A percentile compares a stretch with the other conserved stretches of the same genome.
Conservation (phyloP, 108 stramenopile genomes). For the Cyclotella sp. region DNA sequence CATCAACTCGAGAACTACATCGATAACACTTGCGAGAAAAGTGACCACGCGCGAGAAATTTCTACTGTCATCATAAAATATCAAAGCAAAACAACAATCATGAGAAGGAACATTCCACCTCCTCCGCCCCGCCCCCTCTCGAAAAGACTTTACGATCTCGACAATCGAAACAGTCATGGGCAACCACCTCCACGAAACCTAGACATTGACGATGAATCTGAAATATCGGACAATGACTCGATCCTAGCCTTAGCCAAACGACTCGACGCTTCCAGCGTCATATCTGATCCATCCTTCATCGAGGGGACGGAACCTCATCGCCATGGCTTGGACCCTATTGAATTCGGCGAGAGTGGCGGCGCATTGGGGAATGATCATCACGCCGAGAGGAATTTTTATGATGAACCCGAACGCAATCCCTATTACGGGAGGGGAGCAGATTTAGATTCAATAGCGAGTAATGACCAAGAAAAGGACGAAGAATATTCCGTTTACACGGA, state of each 20-base stretch:
- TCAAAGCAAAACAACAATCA: background rate
- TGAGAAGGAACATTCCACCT: conserved; percentile 2
- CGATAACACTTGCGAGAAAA: no score
- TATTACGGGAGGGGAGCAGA: conserved; percentile 4
- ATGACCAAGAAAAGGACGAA: conserved; percentile 15
- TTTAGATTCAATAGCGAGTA: conserved; percentile 31
- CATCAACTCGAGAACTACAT: no score
- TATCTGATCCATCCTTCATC: conserved; percentile 48
- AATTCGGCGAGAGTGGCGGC: background rate
- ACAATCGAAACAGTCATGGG: conserved; percentile 2
- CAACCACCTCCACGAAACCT: background rate
- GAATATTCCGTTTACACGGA: conserved; percentile 9
- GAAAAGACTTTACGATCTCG: conserved; percentile 2
- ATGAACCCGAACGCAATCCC: background rate
- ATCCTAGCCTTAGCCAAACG: conserved; percentile 53
- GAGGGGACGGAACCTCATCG: conserved; percentile 34
- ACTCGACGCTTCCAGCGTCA: conserved; percentile 42
- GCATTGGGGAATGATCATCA: background rate
- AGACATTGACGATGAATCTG: conserved; percentile 23
- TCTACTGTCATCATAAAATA: background rate
- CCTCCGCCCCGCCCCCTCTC: conserved; percentile 11
- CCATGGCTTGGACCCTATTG: background rate
- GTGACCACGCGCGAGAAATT: background rate
- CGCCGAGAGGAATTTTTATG: background rate
- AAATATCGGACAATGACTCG: conserved; percentile 38